phyloP scores from a whole-genome alignment of 345 rosid genomes.

The Eucalyptus rudis region DNA sequence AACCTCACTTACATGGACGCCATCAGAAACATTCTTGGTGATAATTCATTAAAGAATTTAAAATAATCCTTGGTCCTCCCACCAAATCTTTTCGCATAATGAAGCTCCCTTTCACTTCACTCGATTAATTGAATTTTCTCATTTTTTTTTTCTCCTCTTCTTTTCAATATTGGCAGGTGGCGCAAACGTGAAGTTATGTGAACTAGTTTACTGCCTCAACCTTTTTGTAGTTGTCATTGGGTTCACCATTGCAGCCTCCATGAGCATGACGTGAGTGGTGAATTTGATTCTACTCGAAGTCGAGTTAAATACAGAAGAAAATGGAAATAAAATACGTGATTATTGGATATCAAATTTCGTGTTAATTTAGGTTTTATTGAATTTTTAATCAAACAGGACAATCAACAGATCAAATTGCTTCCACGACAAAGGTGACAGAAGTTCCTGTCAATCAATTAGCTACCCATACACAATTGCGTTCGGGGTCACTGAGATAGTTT shows the following conservation, averaged over 20 bases:
- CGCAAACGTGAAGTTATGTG: no score
- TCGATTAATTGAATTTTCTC: not conserved
- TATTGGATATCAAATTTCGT: not conserved
- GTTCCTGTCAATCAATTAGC: slow-evolving; percentile 38
- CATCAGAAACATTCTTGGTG: slow-evolving; percentile 43
- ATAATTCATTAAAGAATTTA: not conserved
- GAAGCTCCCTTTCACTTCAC: no score
- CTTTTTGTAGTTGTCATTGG: slow-evolving; percentile 2
- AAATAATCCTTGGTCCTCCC: no score
- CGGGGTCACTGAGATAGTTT: slow-evolving; percentile 38
- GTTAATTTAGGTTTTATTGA: not conserved
- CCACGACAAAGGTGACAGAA: slow-evolving; percentile 15
- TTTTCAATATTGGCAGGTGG: no score
- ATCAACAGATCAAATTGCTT: slow-evolving; percentile 43
- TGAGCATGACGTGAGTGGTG: slow-evolving; percentile 17
- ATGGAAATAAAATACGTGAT: no score
- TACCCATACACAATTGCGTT: slow-evolving; percentile 51
- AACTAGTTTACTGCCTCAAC: no score
- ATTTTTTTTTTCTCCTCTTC: no score
- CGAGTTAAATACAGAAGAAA: not conserved
- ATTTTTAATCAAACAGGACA: slow-evolving; percentile 31
- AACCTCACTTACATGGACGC: slow-evolving; percentile 69
- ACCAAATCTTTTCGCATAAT: no score
- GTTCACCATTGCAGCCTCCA: slow-evolving; percentile 37
- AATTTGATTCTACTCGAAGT: not conserved